Conservation (phyloP, 208 protist species). For the Wallacemonas collosoma region DNA sequence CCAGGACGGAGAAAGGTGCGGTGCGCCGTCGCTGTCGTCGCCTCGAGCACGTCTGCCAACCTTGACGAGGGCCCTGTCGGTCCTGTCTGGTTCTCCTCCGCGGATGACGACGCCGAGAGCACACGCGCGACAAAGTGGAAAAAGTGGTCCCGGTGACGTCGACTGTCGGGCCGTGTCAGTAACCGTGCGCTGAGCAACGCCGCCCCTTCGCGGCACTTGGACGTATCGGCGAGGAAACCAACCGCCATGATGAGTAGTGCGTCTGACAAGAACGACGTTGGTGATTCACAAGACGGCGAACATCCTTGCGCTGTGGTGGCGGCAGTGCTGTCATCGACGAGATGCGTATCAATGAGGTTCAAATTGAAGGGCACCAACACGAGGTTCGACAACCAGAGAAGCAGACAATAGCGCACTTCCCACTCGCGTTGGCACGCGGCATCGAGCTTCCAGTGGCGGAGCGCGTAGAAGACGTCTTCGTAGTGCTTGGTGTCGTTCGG, state of each 20-base stretch:
- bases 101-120: conserved; percentile 19
- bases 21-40: neutral
- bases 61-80: neutral
- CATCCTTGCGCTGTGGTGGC: too few relatives aligned
- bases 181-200: conserved; percentile 89
- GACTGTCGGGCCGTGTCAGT: conserved; percentile 91
- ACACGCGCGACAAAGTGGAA: conserved; percentile 54
- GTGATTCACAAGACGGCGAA: neutral
- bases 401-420: conserved; percentile 96
- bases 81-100: neutral
- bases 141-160: conserved; percentile 57
- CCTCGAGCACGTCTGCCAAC: conserved; percentile 19
- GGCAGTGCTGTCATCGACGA: neutral
- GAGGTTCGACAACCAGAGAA: conserved; percentile 97
- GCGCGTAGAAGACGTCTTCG: conserved; percentile 86
- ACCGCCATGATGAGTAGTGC: conserved; percentile 73
- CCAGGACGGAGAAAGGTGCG: conserved; percentile 56
- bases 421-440: conserved; percentile 72
- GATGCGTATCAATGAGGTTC: conserved; percentile 84
- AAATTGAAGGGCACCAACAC: conserved; percentile 97
- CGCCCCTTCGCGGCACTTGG: conserved; percentile 91
- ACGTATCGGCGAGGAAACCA: conserved; percentile 76
- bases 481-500: conserved; percentile 90
- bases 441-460: conserved; percentile 67
- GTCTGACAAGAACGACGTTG: conserved; percentile 26